Evolutionary conservation across 768 basidiomycete species (phyloP), one percentile per base, ranked within the genome.

Genomic region (Russula foetens): DNA sequence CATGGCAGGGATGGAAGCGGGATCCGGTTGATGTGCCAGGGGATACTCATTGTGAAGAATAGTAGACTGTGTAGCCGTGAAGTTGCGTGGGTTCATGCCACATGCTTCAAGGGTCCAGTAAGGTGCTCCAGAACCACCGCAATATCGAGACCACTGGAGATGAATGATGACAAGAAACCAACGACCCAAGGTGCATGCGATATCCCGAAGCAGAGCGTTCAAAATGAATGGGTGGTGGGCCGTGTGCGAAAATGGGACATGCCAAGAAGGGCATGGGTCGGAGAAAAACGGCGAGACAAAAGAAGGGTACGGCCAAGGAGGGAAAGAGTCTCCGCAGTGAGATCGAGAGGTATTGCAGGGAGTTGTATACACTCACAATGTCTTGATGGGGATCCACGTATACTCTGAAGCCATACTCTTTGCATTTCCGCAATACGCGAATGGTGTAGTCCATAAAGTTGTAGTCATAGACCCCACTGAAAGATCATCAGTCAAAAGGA

Each of bases 341-440:
- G 61, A 45, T 9, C 12, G 19, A 35, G 26, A 15, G 44, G 41
- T 12, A 7, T 17, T 9, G 15, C 1, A 44, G 6, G 28, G 15
- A 39, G 9, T 31, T 21, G 24, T 11, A 23, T 11, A 23, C 2
- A 82, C 92, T 69, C 70, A 97, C 95, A 44, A 83, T 81, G 68
- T 99, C 96, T 72, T 99, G 97, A 72, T 99, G 96, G 6, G 96
- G 93, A 68, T 98, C 94, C 76, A 99, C 84, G 72, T 84, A 97
- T 14, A 94, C 86, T 70, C 82, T 82, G 74, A 98, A 97, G 19
- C 94, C 96, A 67, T 90, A 87, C 49, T 89, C 85, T 69, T 94
- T 93, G 75, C 92, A 94, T 71, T 94, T 94, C 23, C 82, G 80
- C n/a, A 98, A 78, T 0, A 96, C 85, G 11, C 81, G 80, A 35